Conservation (phyloP, 2,329 filamentous ascomycete species). For the Aspergillus sp. region DNA sequence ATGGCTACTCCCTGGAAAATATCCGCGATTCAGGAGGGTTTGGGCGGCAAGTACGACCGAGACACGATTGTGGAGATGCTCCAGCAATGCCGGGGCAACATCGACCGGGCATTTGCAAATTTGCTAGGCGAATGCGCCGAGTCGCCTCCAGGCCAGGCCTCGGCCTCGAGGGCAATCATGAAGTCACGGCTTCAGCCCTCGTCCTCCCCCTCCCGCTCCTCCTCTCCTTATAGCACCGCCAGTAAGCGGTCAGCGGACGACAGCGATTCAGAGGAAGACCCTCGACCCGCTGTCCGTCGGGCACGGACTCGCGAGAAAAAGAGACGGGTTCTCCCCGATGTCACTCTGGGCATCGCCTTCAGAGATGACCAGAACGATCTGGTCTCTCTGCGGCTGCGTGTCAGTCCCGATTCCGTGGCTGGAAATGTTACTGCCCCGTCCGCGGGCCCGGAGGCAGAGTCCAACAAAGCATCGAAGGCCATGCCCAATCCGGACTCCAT, state of each 20-base stretch:
- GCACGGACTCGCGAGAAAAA: constrained; percentile 19
- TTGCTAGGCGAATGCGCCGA: constrained; percentile 39
- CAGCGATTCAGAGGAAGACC: constrained; percentile 29
- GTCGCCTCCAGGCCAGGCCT: constrained; percentile 13
- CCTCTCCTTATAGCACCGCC: constrained; percentile 32
- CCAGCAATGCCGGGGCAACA: constrained; percentile 44
- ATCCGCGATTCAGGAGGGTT: constrained; percentile 41
- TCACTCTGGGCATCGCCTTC: constrained; percentile 31
- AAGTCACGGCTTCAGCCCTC: constrained; percentile 26
- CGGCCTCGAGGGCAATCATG: constrained; percentile 15
- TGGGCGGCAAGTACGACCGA: constrained; percentile 43
- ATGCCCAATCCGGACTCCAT: not conserved
- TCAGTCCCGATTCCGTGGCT: constrained; percentile 17
- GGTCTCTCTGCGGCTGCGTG: constrained; percentile 27
- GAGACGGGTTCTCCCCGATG: constrained; percentile 26
- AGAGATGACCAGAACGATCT: constrained; percentile 30
- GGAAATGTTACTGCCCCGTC: constrained; percentile 5
- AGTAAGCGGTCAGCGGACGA: constrained; percentile 35
- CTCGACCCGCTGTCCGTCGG: constrained; percentile 19
- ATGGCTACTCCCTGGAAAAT: constrained; percentile 48
- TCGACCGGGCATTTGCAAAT: constrained; percentile 44
- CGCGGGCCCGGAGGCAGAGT: not conserved
- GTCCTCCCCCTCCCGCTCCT: constrained; percentile 33
- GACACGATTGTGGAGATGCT: constrained; percentile 44
- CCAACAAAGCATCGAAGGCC: not conserved